phyloP scores from a whole-genome alignment of 2,329 filamentous ascomycete genomes.

The Ambrosiella cleistominuta region DNA sequence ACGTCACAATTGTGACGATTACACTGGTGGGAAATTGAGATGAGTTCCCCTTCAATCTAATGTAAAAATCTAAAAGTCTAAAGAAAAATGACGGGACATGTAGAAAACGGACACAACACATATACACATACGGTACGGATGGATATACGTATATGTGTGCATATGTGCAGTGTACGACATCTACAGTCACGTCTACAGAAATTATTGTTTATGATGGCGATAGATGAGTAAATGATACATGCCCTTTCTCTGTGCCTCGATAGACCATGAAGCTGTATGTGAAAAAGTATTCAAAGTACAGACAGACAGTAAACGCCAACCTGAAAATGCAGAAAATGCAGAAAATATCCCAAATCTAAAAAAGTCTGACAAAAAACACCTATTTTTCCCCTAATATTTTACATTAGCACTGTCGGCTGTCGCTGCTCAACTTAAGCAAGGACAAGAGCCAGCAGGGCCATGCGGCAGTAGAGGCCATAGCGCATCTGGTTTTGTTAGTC shows the following conservation, averaged over 20 bases:
- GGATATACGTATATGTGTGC: neutral
- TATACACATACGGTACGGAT: neutral
- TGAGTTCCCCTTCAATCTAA: neutral
- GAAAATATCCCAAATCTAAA: neutral
- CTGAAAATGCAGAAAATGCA: neutral
- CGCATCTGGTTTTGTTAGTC: conserved; percentile 49
- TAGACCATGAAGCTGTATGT: neutral
- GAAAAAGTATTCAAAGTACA: neutral
- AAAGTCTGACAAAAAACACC: neutral
- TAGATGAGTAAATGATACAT: neutral
- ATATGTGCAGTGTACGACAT: neutral
- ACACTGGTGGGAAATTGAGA: too few relatives aligned
- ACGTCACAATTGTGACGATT: too few relatives aligned
- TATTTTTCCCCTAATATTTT: neutral
- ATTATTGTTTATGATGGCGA: neutral
- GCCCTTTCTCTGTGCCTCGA: neutral
- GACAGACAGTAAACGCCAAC: neutral
- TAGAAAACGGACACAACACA: neutral
- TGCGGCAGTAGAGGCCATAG: conserved; percentile 93
- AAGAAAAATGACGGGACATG: neutral
- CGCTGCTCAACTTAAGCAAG: conserved; percentile 30
- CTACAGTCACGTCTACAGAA: neutral
- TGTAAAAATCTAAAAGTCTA: neutral
- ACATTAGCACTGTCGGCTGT: neutral
- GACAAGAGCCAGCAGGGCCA: conserved; percentile 89